phyloP scores from a whole-genome alignment of 73 alveolate genomes.

The Symbiodinium natans region DNA sequence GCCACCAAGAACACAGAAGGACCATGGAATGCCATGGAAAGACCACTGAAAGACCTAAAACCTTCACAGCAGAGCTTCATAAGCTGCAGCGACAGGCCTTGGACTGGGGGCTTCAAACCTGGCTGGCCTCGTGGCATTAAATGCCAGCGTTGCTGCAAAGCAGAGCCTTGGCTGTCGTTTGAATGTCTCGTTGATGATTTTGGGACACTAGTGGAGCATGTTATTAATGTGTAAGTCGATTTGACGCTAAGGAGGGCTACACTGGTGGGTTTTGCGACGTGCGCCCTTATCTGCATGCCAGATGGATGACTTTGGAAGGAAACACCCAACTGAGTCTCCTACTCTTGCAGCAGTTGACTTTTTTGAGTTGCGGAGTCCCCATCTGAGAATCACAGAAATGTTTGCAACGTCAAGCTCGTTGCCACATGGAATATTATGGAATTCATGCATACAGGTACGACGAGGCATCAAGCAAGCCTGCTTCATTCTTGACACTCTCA shows the following conservation, averaged over 20 bases:
- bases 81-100: too few relatives aligned
- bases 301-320: neutral
- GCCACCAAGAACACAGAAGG: too few relatives aligned
- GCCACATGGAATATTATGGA: neutral
- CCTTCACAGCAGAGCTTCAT: too few relatives aligned
- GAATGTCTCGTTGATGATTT: too few relatives aligned
- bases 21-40: too few relatives aligned
- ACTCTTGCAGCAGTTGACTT: too few relatives aligned
- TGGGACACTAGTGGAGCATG: too few relatives aligned
- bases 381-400: neutral
- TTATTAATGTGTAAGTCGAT: neutral
- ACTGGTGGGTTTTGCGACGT: slow-evolving; percentile 56
- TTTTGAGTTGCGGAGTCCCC: too few relatives aligned
- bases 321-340: too few relatives aligned
- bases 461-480: neutral
- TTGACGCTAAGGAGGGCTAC: slow-evolving; percentile 16
- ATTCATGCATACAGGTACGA: too few relatives aligned
- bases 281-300: neutral
- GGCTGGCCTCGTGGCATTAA: slow-evolving; percentile 84
- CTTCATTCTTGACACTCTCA: too few relatives aligned
- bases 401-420: neutral
- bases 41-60: too few relatives aligned
- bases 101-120: slow-evolving; percentile 69
- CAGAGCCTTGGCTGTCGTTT: neutral
- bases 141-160: slow-evolving; percentile 34